Percentiles rank a stretch among this genome's conserved stretches.
phyloP scores from a whole-genome alignment of 2,329 filamentous ascomycete species.

The Lecanicillium sp. region DNA sequence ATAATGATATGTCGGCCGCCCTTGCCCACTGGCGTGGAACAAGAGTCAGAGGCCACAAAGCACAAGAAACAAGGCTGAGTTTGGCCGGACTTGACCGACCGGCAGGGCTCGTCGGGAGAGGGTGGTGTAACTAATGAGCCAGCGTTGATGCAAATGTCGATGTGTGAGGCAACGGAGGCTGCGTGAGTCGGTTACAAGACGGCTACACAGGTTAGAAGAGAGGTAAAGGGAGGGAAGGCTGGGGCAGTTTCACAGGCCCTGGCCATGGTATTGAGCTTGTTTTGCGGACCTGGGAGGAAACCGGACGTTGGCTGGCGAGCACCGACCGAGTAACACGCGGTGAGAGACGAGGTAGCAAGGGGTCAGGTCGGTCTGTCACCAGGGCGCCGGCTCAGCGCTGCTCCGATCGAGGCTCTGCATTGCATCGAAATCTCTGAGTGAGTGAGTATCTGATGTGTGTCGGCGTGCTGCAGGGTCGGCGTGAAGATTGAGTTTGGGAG shows the following conservation, averaged over 20 bases:
- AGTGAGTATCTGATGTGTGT: too few relatives aligned
- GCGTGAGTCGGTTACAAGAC: too few relatives aligned
- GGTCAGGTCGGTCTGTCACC: not conserved
- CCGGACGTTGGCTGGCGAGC: constrained; percentile 6
- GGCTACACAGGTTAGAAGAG: too few relatives aligned
- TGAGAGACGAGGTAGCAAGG: not conserved
- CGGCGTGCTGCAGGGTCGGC: not conserved
- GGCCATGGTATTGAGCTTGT: constrained; percentile 2
- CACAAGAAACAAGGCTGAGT: too few relatives aligned
- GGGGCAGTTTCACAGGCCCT: not conserved
- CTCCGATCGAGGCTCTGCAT: constrained; percentile 9
- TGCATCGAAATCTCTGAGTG: too few relatives aligned
- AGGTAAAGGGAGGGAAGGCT: too few relatives aligned
- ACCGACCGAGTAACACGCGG: not conserved
- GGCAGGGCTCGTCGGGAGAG: not conserved
- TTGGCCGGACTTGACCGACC: not conserved
- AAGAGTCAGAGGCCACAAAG: too few relatives aligned
- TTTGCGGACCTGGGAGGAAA: constrained; percentile 5
- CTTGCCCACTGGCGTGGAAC: too few relatives aligned
- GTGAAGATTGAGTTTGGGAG: not conserved
- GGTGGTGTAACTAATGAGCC: too few relatives aligned
- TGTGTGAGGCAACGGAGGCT: too few relatives aligned
- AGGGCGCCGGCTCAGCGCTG: not conserved
- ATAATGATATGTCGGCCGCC: too few relatives aligned
- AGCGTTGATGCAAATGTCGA: too few relatives aligned